These are phyloP conservation scores for Aphanoascus verrucosus DNA, from an alignment of 2,329 filamentous ascomycete genomes.

Conservation along the genomic window DNA sequence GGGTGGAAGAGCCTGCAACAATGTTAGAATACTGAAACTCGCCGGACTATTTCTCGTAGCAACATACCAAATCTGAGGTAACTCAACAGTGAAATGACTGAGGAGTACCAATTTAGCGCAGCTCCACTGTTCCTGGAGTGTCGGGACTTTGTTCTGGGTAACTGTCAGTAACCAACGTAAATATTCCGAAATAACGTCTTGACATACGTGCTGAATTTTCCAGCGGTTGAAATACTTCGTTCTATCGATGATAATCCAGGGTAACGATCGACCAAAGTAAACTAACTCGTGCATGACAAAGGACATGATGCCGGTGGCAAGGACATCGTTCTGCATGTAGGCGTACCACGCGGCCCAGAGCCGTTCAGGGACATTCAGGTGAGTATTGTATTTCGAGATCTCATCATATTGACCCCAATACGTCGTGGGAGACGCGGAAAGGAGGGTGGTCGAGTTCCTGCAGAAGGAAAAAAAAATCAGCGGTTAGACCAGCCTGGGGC, in stretches of 20 bases:
- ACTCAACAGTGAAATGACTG: conserved; percentile 93
- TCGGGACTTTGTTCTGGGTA: conserved; percentile 67
- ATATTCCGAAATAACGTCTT: background rate
- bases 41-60: no score
- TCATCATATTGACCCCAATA: conserved; percentile 58
- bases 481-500: conserved; percentile 4
- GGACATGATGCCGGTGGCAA: conserved; percentile 95
- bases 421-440: conserved; percentile 36
- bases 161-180: conserved; percentile 9
- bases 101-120: conserved; percentile 88
- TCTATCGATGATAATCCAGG: conserved; percentile 84
- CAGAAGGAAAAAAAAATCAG: background rate
- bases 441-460: conserved; percentile 40
- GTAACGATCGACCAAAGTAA: conserved; percentile 85
- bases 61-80: conserved; percentile 81
- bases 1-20: conserved; percentile 75
- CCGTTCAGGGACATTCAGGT: conserved; percentile 76
- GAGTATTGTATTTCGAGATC: conserved; percentile 63
- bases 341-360: conserved; percentile 96
- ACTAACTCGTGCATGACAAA: conserved; percentile 89
- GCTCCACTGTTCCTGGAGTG: conserved; percentile 84
- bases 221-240: conserved; percentile 83
- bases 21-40: background rate
- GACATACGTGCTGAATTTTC: conserved; percentile 77
- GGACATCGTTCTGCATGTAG: conserved; percentile 94